phyloP scores from a whole-genome alignment of 2,329 filamentous ascomycete species.

The Pestalotiopsis sp. region DNA sequence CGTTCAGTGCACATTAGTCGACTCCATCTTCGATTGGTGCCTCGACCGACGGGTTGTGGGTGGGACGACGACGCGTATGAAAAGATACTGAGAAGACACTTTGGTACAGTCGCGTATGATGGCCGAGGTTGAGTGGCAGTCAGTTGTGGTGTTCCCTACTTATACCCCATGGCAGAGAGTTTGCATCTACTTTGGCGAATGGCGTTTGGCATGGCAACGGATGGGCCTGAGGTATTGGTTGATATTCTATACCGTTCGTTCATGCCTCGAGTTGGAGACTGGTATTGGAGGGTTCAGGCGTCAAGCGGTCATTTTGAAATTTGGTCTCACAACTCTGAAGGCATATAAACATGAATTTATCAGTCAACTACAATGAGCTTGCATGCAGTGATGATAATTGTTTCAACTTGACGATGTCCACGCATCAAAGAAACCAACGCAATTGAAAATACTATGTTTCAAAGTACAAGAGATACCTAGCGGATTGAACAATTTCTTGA shows the following conservation, averaged over 20 bases:
- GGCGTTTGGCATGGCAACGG: background rate
- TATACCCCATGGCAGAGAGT: constrained; percentile 1
- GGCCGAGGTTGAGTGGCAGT: background rate
- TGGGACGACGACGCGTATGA: background rate
- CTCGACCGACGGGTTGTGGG: background rate
- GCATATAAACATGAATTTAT: no score
- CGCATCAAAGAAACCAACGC: no score
- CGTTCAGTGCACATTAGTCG: constrained; percentile 38
- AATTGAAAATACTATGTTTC: no score
- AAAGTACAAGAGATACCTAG: no score
- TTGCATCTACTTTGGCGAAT: constrained; percentile 4
- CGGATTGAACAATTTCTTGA: background rate
- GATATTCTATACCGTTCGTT: no score
- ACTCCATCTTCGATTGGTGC: no score
- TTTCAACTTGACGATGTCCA: no score
- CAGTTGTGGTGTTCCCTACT: background rate
- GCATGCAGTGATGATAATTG: no score
- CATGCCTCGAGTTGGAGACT: background rate
- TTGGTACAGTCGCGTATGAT: background rate
- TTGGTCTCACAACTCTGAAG: no score
- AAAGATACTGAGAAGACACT: background rate
- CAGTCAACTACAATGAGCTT: no score
- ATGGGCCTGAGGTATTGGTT: background rate
- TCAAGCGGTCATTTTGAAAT: no score
- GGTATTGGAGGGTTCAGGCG: no score